These are phyloP conservation scores for Trypanosoma cruzi DNA, from an alignment of 208 protist genomes.

Conservation along the genomic window DNA sequence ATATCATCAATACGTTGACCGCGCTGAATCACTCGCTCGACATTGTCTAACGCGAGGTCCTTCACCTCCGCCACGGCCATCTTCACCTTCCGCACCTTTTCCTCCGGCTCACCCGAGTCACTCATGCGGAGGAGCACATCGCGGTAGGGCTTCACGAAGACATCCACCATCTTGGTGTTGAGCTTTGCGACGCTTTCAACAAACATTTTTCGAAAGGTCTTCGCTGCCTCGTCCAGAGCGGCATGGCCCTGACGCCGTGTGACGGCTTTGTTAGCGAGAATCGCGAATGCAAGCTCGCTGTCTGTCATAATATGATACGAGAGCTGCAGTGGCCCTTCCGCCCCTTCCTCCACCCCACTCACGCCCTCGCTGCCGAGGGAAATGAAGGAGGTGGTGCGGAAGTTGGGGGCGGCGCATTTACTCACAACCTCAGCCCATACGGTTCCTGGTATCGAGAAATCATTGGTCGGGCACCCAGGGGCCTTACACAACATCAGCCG, in stretches of 20 bases:
- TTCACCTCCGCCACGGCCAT: conserved; percentile 82
- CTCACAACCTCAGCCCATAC: conserved; percentile 81
- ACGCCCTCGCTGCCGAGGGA: conserved; percentile 32
- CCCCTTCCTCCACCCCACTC: too few relatives aligned
- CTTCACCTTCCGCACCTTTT: conserved; percentile 80
- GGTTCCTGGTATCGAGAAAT: conserved; percentile 70
- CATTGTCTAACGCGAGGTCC: conserved; percentile 85
- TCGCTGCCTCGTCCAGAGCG: conserved; percentile 67
- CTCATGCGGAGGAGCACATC: conserved; percentile 67
- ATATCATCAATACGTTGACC: conserved; percentile 90
- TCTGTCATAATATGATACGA: conserved; percentile 88
- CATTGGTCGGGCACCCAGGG: conserved; percentile 45
- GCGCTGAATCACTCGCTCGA: conserved; percentile 79
- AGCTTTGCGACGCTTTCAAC: conserved; percentile 69
- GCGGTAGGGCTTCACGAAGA: conserved; percentile 67
- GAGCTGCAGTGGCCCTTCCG: conserved; percentile 31
- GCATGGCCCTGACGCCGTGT: conserved; percentile 60
- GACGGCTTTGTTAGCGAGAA: conserved; percentile 54
- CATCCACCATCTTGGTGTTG: conserved; percentile 56
- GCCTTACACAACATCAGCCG: conserved; percentile 76
- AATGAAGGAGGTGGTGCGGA: conserved; percentile 73
- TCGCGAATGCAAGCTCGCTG: conserved; percentile 68
- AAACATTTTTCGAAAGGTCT: conserved; percentile 89
- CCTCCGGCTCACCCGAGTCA: conserved; percentile 30
- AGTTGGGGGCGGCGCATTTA: conserved; percentile 74